Evolutionary conservation across 495 filamentous ascomycete genomes (phyloP).

Genomic region (Ramalina peruviana): DNA sequence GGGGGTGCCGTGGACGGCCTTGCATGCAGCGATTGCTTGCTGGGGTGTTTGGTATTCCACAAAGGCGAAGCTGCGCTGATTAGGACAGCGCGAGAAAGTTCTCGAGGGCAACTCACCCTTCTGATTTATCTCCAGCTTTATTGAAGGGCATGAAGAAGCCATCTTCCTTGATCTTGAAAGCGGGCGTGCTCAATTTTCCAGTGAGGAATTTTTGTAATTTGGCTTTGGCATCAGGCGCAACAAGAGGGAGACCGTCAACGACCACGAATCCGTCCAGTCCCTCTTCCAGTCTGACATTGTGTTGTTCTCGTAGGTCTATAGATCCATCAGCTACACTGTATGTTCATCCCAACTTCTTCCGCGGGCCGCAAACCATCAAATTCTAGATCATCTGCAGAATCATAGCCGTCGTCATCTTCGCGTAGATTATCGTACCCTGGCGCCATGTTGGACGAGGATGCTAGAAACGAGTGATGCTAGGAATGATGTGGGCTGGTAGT

Average conservation of each 20-base stretch:
- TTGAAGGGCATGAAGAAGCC: slow-evolving; percentile 84
- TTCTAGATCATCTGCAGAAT: slow-evolving; percentile 84
- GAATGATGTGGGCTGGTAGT: background rate
- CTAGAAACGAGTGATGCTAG: too few species aligned
- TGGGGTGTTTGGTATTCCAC: slow-evolving; percentile 90
- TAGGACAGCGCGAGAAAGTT: slow-evolving; percentile 8
- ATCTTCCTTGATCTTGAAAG: slow-evolving; percentile 75
- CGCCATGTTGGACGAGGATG: slow-evolving; percentile 35
- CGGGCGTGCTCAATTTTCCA: slow-evolving; percentile 64
- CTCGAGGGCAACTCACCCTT: slow-evolving; percentile 46
- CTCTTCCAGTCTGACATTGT: slow-evolving; percentile 88
- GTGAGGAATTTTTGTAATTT: slow-evolving; percentile 91
- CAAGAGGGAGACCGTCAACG: slow-evolving; percentile 80
- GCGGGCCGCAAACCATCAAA: slow-evolving; percentile 40
- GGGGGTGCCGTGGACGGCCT: slow-evolving; percentile 64
- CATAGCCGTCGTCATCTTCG: slow-evolving; percentile 72
- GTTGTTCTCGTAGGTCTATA: slow-evolving; percentile 74
- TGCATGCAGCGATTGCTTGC: slow-evolving; percentile 76
- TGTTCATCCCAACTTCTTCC: slow-evolving; percentile 8
- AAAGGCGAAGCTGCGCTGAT: slow-evolving; percentile 61
- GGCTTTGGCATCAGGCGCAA: slow-evolving; percentile 67
- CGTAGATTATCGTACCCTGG: slow-evolving; percentile 60
- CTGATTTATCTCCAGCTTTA: slow-evolving; percentile 55
- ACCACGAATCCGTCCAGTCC: slow-evolving; percentile 92
- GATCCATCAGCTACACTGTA: slow-evolving; percentile 17